Conservation (phyloP, 345 rosid genomes). For the Brassica carinata region DNA sequence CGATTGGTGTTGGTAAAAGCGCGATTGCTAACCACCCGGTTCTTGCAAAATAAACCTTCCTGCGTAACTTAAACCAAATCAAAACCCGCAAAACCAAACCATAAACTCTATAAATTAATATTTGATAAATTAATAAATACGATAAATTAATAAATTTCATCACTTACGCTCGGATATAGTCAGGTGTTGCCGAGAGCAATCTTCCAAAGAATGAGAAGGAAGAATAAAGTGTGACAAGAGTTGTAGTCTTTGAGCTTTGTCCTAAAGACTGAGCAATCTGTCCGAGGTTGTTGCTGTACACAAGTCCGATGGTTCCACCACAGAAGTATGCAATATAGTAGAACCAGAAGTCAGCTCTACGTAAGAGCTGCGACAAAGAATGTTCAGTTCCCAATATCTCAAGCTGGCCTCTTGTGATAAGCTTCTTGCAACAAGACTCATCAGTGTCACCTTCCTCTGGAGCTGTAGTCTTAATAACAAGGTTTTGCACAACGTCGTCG, state of each 20-base stretch:
- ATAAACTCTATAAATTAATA: not conserved
- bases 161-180: conserved; percentile 78
- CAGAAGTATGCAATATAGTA: conserved; percentile 82
- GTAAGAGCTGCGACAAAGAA: conserved; percentile 51
- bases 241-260: conserved; percentile 55
- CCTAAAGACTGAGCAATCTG: conserved; percentile 93
- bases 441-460: conserved; percentile 13
- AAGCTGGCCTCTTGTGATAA: conserved; percentile 61
- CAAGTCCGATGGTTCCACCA: conserved; percentile 96
- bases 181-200: conserved; percentile 84
- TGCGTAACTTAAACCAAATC: conserved; percentile 39
- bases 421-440: conserved; percentile 50
- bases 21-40: conserved; percentile 91
- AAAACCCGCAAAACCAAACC: not conserved
- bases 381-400: conserved; percentile 81
- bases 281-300: conserved; percentile 91
- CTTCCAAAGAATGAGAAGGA: conserved; percentile 98
- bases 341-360: conserved; percentile 87
- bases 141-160: too few species aligned
- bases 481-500: conserved; percentile 27
- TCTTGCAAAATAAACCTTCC: conserved; percentile 87
- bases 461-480: conserved; percentile 26
- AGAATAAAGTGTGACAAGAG: conserved; percentile 81
- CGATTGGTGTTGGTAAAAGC: conserved; percentile 79
- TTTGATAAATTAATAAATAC: too few species aligned